These are phyloP conservation scores for Alternaria longipes DNA, from an alignment of 2,329 filamentous ascomycete species.

Conservation along the genomic window DNA sequence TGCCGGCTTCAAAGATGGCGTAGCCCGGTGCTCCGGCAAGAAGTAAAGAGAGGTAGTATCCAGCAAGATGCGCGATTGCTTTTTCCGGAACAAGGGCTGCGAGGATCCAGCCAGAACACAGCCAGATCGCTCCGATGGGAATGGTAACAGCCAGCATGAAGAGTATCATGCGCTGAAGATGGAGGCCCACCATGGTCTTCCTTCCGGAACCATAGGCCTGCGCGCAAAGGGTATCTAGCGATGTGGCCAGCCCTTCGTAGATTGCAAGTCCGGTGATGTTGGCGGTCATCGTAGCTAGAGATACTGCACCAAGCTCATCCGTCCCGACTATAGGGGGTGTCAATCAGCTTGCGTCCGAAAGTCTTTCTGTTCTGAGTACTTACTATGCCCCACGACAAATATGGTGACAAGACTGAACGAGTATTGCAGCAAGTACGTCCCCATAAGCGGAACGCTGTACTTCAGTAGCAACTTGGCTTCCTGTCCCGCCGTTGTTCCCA, in stretches of 20 bases:
- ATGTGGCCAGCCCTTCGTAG: conserved; percentile 62
- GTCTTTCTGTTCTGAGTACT: neutral
- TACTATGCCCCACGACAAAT: conserved; percentile 60
- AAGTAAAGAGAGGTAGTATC: conserved; percentile 60
- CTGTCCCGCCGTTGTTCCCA: conserved; percentile 35
- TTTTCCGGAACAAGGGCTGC: conserved; percentile 59
- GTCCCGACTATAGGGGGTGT: conserved; percentile 50
- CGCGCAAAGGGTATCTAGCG: conserved; percentile 62
- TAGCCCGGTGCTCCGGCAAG: conserved; percentile 63
- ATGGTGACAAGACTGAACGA: conserved; percentile 62
- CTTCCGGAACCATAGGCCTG: conserved; percentile 63
- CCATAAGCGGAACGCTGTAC: conserved; percentile 60
- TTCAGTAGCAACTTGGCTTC: conserved; percentile 49
- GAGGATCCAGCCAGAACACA: conserved; percentile 59
- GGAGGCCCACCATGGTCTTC: conserved; percentile 59
- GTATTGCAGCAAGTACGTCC: conserved; percentile 65
- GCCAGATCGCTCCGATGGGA: conserved; percentile 61
- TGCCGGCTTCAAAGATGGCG: conserved; percentile 63
- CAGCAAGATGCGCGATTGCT: conserved; percentile 59
- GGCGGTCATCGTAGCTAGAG: conserved; percentile 62
- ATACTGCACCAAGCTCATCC: conserved; percentile 63
- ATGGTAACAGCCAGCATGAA: conserved; percentile 59
- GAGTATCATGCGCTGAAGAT: conserved; percentile 63
- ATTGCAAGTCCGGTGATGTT: conserved; percentile 64
- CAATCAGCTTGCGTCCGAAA: neutral